These are phyloP conservation scores for Penicillium atrosanguineum DNA, from an alignment of 495 filamentous ascomycete genomes.

Conservation along the genomic window DNA sequence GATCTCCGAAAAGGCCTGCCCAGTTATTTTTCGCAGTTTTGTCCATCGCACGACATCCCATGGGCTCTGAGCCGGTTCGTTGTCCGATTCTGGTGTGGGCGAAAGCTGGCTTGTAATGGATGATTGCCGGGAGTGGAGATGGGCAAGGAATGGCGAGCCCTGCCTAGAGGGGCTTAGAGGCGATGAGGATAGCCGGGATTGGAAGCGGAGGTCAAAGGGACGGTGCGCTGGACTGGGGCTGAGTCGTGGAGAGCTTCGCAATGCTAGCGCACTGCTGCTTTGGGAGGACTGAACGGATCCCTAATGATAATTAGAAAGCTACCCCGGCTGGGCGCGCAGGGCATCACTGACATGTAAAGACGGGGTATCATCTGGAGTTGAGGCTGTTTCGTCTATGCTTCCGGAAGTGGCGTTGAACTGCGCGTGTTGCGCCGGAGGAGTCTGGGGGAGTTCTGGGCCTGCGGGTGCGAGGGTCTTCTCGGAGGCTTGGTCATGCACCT, in stretches of 20 bases:
- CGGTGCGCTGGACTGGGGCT: conserved; percentile 77
- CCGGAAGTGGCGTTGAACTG: conserved; percentile 18
- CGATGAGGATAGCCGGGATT: conserved; percentile 72
- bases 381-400: conserved; percentile 54
- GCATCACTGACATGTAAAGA: conserved; percentile 71
- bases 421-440: conserved; percentile 21
- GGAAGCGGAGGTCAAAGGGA: conserved; percentile 92
- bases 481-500: conserved; percentile 17
- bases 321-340: conserved; percentile 3
- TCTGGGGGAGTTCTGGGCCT: conserved; percentile 18
- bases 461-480: conserved; percentile 16
- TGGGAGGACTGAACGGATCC: conserved; percentile 79
- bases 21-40: conserved; percentile 83
- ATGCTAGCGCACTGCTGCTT: conserved; percentile 58
- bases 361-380: conserved; percentile 84
- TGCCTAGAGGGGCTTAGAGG: conserved; percentile 60
- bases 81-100: conserved; percentile 52
- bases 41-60: conserved; percentile 99
- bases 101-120: conserved; percentile 60
- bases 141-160: conserved; percentile 75
- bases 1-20: conserved; percentile 89
- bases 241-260: conserved; percentile 46
- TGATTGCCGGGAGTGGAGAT: conserved; percentile 71
- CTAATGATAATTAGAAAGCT: conserved; percentile 46
- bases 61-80: conserved; percentile 65